phyloP scores from a whole-genome alignment of 306 rosid genomes.

The Leucaena leucocephala region DNA sequence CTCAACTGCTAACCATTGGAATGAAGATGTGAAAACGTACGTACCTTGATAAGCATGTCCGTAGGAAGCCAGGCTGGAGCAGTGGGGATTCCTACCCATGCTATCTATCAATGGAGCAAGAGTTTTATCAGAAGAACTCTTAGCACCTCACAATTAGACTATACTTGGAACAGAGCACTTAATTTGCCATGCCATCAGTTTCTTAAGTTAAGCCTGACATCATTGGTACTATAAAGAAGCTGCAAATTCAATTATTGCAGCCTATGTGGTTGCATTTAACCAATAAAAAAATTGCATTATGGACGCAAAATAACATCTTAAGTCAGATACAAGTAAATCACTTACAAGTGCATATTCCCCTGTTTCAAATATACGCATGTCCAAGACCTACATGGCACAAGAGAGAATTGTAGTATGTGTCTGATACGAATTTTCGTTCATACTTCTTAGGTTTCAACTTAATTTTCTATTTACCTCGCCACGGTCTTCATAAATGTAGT shows the following conservation, averaged over 20 bases:
- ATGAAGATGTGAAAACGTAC: conserved; percentile 44
- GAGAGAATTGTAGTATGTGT: not conserved
- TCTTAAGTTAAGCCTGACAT: not conserved
- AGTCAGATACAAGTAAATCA: not conserved
- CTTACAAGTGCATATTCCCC: conserved; percentile 95
- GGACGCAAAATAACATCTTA: not conserved
- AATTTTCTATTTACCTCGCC: conserved; percentile 69
- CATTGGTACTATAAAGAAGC: conserved; percentile 3
- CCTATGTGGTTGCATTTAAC: not conserved
- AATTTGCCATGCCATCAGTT: conserved; percentile 19
- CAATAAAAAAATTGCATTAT: not conserved
- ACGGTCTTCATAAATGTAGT: conserved; percentile 94
- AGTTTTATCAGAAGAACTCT: conserved; percentile 17
- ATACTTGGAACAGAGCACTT: conserved; percentile 7
- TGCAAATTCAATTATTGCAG: not conserved
- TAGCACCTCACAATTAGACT: not conserved
- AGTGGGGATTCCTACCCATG: conserved; percentile 96
- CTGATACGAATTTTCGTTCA: not conserved
- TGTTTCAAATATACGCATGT: conserved; percentile 81
- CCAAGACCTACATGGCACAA: conserved; percentile 62
- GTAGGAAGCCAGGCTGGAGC: conserved; percentile 99
- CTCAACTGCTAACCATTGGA: not conserved
- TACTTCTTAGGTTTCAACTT: not conserved
- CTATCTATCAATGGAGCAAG: conserved; percentile 51
- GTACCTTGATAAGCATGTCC: conserved; percentile 91